Conservation (phyloP, 768 basidiomycete species). For the Pleurotus eryngii region DNA sequence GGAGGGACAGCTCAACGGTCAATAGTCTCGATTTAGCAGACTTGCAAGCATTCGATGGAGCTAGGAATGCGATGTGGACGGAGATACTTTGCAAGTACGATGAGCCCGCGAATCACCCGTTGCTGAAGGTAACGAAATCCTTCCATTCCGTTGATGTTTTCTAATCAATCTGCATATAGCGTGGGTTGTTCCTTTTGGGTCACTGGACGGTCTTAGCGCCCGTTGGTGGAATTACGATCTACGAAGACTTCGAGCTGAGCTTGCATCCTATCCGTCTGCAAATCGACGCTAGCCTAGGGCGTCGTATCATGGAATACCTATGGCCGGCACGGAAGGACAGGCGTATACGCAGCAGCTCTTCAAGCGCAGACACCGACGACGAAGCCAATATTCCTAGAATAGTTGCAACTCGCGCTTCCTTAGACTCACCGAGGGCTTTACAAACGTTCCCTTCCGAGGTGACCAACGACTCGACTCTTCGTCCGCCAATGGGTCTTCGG, state of each 20-base stretch:
- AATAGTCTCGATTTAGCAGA: constrained; percentile 75
- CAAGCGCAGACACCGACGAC: neutral
- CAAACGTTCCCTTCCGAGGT: constrained; percentile 3
- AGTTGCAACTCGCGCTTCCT: constrained; percentile 36
- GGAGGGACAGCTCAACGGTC: constrained; percentile 83
- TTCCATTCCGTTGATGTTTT: too few species aligned
- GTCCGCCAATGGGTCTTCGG: constrained; percentile 33
- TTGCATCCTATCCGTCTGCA: constrained; percentile 87
- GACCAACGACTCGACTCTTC: constrained; percentile 18
- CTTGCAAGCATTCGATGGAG: constrained; percentile 83
- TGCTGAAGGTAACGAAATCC: constrained; percentile 55
- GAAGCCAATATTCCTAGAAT: constrained; percentile 11
- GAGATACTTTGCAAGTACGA: constrained; percentile 84
- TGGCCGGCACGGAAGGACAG: constrained; percentile 65
- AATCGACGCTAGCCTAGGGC: constrained; percentile 79
- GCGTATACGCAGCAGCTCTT: constrained; percentile 13
- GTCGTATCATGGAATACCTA: constrained; percentile 83
- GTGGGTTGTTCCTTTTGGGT: constrained; percentile 69
- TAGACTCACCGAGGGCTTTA: constrained; percentile 46
- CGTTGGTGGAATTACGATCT: constrained; percentile 90
- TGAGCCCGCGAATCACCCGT: constrained; percentile 64
- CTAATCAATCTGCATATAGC: constrained; percentile 32
- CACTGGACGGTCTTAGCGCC: constrained; percentile 85
- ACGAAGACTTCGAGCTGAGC: constrained; percentile 75
- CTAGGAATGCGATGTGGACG: constrained; percentile 76